Evolutionary conservation across 805 yeast genomes (phyloP).

Genomic region (Starmerella bombicola): DNA sequence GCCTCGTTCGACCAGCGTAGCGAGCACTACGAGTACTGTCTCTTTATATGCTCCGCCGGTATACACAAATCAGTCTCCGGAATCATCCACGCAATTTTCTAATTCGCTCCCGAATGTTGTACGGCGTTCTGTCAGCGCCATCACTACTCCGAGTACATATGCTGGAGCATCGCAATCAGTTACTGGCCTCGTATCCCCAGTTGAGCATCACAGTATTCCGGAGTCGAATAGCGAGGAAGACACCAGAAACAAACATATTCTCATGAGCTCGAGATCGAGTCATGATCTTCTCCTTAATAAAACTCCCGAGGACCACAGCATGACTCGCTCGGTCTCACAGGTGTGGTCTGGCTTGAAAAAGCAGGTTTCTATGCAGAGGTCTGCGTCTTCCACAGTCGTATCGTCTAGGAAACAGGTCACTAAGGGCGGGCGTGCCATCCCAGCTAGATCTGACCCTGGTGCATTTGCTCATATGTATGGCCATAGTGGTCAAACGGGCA

Average conservation of each 20-base stretch:
- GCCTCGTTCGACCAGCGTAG: constrained; percentile 9
- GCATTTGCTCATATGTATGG: constrained; percentile 13
- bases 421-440: constrained; percentile 25
- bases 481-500: not conserved
- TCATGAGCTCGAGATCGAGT: not conserved
- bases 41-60: not conserved
- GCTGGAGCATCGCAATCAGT: not conserved
- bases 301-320: constrained; percentile 6
- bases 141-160: not conserved
- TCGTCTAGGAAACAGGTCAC: constrained; percentile 15
- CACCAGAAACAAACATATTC: not conserved
- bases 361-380: constrained; percentile 21
- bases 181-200: not conserved
- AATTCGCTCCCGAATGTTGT: constrained; percentile 11
- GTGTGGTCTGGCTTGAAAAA: constrained; percentile 21
- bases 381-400: constrained; percentile 17
- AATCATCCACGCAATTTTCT: constrained; percentile 1
- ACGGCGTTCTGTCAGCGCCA: constrained; percentile 1
- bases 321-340: constrained; percentile 18
- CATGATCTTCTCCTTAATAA: not conserved
- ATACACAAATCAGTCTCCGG: not conserved
- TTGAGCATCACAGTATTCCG: not conserved
- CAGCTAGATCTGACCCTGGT: constrained; percentile 18
- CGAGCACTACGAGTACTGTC: constrained; percentile 8
- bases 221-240: not conserved